A percentile compares a stretch with the other conserved stretches of the same genome.
These are phyloP conservation scores for Lachancea sp. DNA, from an alignment of 805 yeast species.

Conservation along the genomic window DNA sequence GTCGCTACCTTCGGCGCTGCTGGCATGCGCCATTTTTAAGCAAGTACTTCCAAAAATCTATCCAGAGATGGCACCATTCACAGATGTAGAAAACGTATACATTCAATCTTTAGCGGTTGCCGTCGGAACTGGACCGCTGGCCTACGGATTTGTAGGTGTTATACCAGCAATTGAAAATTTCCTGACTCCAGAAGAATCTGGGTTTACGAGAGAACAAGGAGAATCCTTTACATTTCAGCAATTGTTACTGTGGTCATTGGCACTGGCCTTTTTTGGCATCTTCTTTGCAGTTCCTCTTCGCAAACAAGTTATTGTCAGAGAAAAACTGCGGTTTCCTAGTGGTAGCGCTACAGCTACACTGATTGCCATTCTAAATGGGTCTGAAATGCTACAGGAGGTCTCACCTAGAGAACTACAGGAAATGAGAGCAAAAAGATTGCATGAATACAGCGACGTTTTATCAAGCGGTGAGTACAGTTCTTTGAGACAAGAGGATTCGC, in stretches of 20 bases:
- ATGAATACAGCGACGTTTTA: constrained; percentile 26
- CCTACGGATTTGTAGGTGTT: constrained; percentile 92
- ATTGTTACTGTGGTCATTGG: constrained; percentile 73
- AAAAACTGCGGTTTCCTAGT: constrained; percentile 85
- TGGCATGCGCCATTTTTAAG: constrained; percentile 81
- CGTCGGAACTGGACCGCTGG: constrained; percentile 94
- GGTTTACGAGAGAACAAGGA: constrained; percentile 35
- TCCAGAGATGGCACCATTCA: constrained; percentile 41
- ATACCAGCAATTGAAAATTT: constrained; percentile 93
- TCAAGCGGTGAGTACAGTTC: constrained; percentile 7
- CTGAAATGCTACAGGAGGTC: constrained; percentile 40
- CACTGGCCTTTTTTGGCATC: constrained; percentile 89
- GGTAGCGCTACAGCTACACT: constrained; percentile 95
- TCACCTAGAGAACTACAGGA: constrained; percentile 32
- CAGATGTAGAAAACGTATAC: constrained; percentile 92
- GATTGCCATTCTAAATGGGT: constrained; percentile 78
- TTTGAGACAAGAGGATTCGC: not conserved
- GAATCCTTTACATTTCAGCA: constrained; percentile 40
- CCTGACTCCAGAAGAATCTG: constrained; percentile 70
- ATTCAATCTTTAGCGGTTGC: constrained; percentile 93
- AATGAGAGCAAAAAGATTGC: constrained; percentile 25
- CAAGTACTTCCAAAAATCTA: constrained; percentile 35
- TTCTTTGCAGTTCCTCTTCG: constrained; percentile 90
- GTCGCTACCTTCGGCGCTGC: constrained; percentile 88
- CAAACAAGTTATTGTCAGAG: constrained; percentile 78